Conservation (phyloP, 257 asterid genomes). For the Salvia rosmarinus region DNA sequence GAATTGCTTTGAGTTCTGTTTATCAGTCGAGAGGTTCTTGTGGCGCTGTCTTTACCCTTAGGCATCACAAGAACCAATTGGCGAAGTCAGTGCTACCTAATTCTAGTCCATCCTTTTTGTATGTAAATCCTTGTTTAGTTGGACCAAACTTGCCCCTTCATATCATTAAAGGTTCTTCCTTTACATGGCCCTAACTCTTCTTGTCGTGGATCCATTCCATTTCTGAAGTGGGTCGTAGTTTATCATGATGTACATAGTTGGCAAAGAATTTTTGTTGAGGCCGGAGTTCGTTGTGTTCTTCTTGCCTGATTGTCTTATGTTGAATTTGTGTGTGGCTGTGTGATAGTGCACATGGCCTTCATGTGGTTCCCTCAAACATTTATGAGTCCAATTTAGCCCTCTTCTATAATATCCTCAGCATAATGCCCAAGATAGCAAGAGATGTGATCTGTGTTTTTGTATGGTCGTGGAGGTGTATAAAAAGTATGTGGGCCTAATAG, state of each 20-base stretch:
- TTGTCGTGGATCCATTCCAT: neutral
- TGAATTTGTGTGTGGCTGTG: constrained; percentile 3
- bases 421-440: neutral
- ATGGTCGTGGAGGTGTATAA: neutral
- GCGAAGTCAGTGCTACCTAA: neutral
- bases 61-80: no score
- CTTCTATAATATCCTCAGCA: neutral
- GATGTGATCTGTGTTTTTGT: constrained; percentile 9
- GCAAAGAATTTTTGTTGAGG: constrained; percentile 15
- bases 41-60: no score
- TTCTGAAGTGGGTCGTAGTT: neutral
- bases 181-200: constrained; percentile 3
- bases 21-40: neutral
- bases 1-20: neutral
- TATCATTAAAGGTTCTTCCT: neutral
- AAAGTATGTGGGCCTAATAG: neutral
- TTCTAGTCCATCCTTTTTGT: neutral
- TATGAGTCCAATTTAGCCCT: neutral
- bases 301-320: neutral
- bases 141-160: neutral
- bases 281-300: neutral
- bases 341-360: neutral
- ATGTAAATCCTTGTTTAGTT: no score
- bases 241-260: neutral
- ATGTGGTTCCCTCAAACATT: neutral